Evolutionary conservation across 2,329 filamentous ascomycete genomes (phyloP).

Genomic region (Scopulariopsis brevicaulis): DNA sequence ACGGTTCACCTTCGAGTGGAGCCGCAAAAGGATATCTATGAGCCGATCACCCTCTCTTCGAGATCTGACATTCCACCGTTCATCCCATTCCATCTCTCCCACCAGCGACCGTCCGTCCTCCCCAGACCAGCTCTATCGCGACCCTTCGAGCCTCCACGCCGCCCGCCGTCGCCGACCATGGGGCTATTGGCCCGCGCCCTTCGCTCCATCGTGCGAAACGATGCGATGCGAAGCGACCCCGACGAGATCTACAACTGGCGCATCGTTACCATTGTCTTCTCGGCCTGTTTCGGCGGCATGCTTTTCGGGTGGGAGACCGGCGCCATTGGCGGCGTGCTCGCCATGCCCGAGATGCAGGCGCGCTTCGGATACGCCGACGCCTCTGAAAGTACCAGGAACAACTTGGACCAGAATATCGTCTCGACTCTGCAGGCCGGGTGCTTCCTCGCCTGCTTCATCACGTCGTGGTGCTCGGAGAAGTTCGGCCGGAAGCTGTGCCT

Average conservation of each 20-base stretch:
- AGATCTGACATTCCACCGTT: too few species aligned
- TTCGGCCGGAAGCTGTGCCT: constrained; percentile 19
- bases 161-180: too few species aligned
- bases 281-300: constrained; percentile 51
- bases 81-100: too few species aligned
- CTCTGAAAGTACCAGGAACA: constrained; percentile 8
- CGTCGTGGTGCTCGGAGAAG: constrained; percentile 14
- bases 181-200: constrained; percentile 23
- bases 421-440: constrained; percentile 17
- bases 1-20: too few species aligned
- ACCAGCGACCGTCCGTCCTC: too few species aligned
- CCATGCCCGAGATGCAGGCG: constrained; percentile 44
- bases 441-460: constrained; percentile 12
- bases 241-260: constrained; percentile 60
- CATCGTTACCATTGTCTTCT: constrained; percentile 46
- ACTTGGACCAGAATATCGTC: constrained; percentile 15
- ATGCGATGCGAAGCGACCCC: constrained; percentile 60
- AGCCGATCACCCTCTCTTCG: too few species aligned
- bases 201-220: constrained; percentile 51
- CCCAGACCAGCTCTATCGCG: too few species aligned
- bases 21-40: too few species aligned
- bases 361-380: constrained; percentile 12
- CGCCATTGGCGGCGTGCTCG: constrained; percentile 56
- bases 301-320: constrained; percentile 43
- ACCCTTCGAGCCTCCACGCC: too few species aligned